Evolutionary conservation across 441 rosid genomes (phyloP), one percentile per base, ranked within the genome.

Genomic region (Jatropha podagrica): DNA sequence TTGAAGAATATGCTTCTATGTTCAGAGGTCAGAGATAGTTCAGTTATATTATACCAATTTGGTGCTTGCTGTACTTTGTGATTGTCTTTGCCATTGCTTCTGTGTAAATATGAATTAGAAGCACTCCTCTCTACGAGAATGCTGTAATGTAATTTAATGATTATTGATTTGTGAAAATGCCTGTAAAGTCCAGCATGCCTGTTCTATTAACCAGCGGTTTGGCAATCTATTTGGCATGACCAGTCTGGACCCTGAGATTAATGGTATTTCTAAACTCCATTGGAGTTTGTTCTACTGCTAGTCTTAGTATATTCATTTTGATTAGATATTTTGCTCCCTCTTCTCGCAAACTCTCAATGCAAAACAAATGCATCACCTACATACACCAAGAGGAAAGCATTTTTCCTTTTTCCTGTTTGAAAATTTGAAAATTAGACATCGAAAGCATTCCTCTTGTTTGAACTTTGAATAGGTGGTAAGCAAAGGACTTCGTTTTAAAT

Each of bases 41-140:
- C 37, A 40, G 38, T 65, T 23, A 41, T 72, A 42, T 13, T 66
- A 49, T 68, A 49, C 42, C 26, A 41, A 27, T 55, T n/a, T 13
- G n/a, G 11, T 42, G 41, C 3, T n/a, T 59, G 38, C 54, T 26
- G 20, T 77, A 52, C 11, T 54, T 27, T 41, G 41, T 69, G 48
- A 69, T 51, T 48, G 13, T 42, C 42, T 55, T 20, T 20, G 17
- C 51, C 13, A 72, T 73, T 72, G 80, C 76, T 72, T 74, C 68
- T 2, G 27, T 79, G 79, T 77, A 71, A 75, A 77, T 75, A 74
- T 26, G n/a, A 69, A 8, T 58, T 56, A n/a, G 65, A 51, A 51
- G 56, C 76, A 10, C 74, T 3, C 58, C 56, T 61, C 65, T 42
- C 17, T 46, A 48, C 23, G 46, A 46, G 49, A 72, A 41, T 69